Conservation (phyloP, 1,139 yeast genomes). For the Diutina siamensis region DNA sequence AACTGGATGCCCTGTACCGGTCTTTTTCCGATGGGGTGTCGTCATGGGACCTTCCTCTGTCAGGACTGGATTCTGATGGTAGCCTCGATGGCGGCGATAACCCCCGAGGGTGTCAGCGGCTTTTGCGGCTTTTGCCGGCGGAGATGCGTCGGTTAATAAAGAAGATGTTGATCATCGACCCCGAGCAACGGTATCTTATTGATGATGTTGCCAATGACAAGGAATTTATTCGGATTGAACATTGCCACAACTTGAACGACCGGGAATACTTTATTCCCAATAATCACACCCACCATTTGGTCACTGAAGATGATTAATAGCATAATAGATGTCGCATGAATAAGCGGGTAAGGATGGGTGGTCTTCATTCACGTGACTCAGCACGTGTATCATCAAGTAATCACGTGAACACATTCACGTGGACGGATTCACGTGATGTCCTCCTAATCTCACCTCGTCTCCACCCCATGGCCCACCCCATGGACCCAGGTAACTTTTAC, state of each 20-base stretch:
- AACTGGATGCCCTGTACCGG: conserved; percentile 42
- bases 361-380: neutral
- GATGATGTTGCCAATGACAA: conserved; percentile 20
- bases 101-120: conserved; percentile 11
- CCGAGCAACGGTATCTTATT: conserved; percentile 19
- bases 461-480: too few relatives aligned
- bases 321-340: neutral
- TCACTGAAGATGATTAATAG: conserved; percentile 39
- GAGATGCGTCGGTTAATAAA: conserved; percentile 23
- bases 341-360: neutral
- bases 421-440: too few relatives aligned
- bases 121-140: conserved; percentile 26
- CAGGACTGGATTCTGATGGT: neutral
- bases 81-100: neutral
- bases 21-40: conserved; percentile 19
- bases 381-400: too few relatives aligned
- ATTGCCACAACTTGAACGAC: conserved; percentile 15
- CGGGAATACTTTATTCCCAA: conserved; percentile 12
- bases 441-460: too few relatives aligned
- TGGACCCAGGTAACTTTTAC: conserved; percentile 5
- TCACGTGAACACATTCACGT: too few relatives aligned
- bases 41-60: neutral
- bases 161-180: conserved; percentile 23
- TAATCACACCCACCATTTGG: conserved; percentile 43
- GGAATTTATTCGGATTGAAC: conserved; percentile 19